phyloP scores from a whole-genome alignment of 2,329 filamentous ascomycete species.

The Metarhizium brunneum region DNA sequence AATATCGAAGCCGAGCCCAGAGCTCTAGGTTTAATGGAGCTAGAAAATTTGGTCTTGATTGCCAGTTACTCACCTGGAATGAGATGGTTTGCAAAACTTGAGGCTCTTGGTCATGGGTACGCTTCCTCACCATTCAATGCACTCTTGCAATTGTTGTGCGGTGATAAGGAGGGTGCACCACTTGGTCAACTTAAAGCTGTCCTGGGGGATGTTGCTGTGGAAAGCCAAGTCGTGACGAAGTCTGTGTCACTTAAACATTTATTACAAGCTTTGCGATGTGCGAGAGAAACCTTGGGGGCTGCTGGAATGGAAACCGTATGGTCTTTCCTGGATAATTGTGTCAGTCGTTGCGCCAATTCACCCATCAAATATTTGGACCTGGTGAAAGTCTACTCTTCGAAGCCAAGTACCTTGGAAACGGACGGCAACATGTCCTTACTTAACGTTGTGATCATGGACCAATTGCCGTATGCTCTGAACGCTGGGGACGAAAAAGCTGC shows the following conservation, averaged over 20 bases:
- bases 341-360: conserved; percentile 62
- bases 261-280: conserved; percentile 23
- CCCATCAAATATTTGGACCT: conserved; percentile 78
- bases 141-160: conserved; percentile 43
- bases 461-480: conserved; percentile 60
- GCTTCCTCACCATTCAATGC: conserved; percentile 58
- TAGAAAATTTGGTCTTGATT: conserved; percentile 74
- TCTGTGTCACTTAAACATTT: conserved; percentile 38
- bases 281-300: conserved; percentile 9
- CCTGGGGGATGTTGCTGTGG: conserved; percentile 50
- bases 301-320: conserved; percentile 40
- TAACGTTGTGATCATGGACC: conserved; percentile 62
- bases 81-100: conserved; percentile 78
- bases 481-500: conserved; percentile 33
- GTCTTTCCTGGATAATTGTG: conserved; percentile 73
- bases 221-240: conserved; percentile 56
- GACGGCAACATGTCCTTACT: conserved; percentile 46
- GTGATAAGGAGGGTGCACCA: conserved; percentile 18
- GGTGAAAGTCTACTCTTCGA: conserved; percentile 37
- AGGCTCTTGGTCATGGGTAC: conserved; percentile 40
- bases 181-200: conserved; percentile 42
- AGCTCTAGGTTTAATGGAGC: conserved; percentile 57
- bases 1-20: conserved; percentile 38
- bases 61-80: conserved; percentile 74
- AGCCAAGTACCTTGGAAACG: conserved; percentile 16